phyloP scores from a whole-genome alignment of 352 stramenopile genomes.

The Phytophthora agathidicida region DNA sequence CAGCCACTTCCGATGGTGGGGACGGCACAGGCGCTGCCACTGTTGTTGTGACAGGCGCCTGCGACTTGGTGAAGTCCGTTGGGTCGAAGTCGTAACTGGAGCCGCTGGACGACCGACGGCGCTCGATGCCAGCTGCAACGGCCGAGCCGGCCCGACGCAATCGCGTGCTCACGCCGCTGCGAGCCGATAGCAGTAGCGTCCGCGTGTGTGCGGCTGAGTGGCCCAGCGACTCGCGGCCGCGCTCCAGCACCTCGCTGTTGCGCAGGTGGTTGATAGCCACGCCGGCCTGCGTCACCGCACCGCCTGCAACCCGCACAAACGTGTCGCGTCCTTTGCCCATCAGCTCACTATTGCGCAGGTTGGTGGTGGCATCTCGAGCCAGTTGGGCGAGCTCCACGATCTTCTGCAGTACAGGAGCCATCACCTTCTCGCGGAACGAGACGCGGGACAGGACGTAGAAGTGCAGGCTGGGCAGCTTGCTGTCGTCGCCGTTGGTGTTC shows the following conservation, averaged over 20 bases:
- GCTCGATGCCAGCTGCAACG: constrained; percentile 56
- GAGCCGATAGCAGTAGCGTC: constrained; percentile 46
- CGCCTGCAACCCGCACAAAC: constrained; percentile 39
- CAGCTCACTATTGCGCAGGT: constrained; percentile 40
- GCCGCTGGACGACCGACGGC: constrained; percentile 47
- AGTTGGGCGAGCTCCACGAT: constrained; percentile 56
- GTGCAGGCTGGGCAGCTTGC: constrained; percentile 43
- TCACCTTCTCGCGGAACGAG: constrained; percentile 52
- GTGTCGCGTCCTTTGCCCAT: constrained; percentile 61
- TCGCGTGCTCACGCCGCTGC: constrained; percentile 51
- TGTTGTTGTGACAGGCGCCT: constrained; percentile 12
- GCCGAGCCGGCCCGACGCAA: constrained; percentile 48
- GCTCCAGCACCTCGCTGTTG: constrained; percentile 47
- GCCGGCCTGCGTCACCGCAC: constrained; percentile 36
- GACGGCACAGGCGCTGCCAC: constrained; percentile 15
- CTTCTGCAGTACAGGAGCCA: constrained; percentile 54
- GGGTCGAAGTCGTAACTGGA: constrained; percentile 28
- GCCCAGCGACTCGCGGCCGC: constrained; percentile 60
- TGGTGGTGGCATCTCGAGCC: constrained; percentile 33
- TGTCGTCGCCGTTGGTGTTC: constrained; percentile 17
- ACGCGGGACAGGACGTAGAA: constrained; percentile 64
- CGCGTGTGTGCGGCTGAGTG: constrained; percentile 55
- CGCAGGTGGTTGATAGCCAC: constrained; percentile 39
- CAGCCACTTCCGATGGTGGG: constrained; percentile 29
- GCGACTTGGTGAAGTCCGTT: constrained; percentile 29